A percentile compares a stretch with the other conserved stretches of the same genome.
These are phyloP conservation scores for Bondarzewia mesenterica DNA, from an alignment of 1,284 basidiomycete genomes.

Conservation along the genomic window DNA sequence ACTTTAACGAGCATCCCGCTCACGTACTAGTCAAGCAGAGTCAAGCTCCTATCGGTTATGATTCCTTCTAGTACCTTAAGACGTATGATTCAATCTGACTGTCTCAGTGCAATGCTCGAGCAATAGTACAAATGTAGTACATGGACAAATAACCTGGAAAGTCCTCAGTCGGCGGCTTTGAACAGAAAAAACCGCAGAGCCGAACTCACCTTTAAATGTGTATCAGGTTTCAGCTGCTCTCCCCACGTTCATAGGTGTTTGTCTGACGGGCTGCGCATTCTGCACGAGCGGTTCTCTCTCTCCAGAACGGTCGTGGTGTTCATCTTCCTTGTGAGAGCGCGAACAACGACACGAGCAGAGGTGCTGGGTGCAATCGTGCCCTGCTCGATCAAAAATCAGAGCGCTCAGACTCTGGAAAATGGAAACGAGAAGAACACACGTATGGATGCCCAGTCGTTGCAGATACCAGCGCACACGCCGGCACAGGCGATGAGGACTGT, in stretches of 20 bases:
- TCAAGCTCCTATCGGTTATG: no score
- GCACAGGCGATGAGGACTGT: conserved; percentile 10
- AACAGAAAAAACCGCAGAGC: no score
- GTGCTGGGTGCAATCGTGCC: conserved; percentile 8
- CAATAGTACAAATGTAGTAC: no score
- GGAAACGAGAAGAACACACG: conserved; percentile 13
- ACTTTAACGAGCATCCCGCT: no score
- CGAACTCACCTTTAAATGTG: no score
- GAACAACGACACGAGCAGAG: conserved; percentile 3
- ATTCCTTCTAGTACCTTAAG: no score
- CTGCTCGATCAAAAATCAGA: neutral
- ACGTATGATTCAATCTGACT: no score
- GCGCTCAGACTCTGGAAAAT: neutral
- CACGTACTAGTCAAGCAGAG: no score
- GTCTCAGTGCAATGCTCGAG: no score
- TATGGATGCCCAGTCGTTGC: conserved; percentile 15
- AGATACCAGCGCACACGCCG: conserved; percentile 14
- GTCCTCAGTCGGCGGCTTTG: no score
- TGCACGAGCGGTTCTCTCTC: neutral
- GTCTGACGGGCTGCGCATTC: neutral
- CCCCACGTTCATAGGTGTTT: neutral
- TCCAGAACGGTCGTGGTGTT: neutral
- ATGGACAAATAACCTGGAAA: no score
- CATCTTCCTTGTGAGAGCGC: neutral
- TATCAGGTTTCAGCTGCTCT: no score